Evolutionary conservation across 371 early-diverging fungal species (phyloP).

Genomic region (Mortierella sp.): DNA sequence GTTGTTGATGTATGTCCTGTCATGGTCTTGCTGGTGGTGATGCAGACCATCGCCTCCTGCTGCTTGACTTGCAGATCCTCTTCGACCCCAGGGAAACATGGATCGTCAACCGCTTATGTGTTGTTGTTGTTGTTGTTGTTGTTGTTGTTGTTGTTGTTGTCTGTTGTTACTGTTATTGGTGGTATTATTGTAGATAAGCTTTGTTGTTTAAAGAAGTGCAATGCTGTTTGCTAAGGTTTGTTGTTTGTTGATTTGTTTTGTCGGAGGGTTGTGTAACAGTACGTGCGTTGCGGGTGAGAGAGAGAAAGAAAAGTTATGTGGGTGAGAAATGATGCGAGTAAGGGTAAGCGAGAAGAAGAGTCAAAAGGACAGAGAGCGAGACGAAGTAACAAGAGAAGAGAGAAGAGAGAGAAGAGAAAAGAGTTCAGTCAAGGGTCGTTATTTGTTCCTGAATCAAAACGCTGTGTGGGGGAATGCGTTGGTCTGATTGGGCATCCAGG

Average conservation of each 20-base stretch:
- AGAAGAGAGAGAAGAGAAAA: neutral
- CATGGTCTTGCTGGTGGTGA: conserved; percentile 4
- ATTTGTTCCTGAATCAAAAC: neutral
- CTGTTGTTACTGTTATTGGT: neutral
- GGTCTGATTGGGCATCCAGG: neutral
- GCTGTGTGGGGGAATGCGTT: neutral
- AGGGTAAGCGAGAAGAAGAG: too few species aligned
- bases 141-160: neutral
- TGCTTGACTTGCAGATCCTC: neutral
- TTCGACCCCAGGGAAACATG: neutral
- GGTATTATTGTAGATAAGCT: too few species aligned
- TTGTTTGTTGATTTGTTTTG: too few species aligned
- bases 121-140: neutral
- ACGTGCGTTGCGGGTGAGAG: too few species aligned
- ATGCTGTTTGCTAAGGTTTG: too few species aligned
- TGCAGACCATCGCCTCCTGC: neutral
- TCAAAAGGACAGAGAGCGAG: too few species aligned
- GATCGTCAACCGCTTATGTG: neutral
- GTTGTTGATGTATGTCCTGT: conserved; percentile 12
- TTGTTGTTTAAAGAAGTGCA: too few species aligned
- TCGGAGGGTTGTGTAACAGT: too few species aligned
- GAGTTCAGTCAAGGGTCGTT: neutral
- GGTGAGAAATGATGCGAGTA: too few species aligned
- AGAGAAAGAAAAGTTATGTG: too few species aligned
- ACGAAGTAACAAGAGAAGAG: neutral